phyloP scores from a whole-genome alignment of 208 protist genomes.

The Phytomonas sp. region DNA sequence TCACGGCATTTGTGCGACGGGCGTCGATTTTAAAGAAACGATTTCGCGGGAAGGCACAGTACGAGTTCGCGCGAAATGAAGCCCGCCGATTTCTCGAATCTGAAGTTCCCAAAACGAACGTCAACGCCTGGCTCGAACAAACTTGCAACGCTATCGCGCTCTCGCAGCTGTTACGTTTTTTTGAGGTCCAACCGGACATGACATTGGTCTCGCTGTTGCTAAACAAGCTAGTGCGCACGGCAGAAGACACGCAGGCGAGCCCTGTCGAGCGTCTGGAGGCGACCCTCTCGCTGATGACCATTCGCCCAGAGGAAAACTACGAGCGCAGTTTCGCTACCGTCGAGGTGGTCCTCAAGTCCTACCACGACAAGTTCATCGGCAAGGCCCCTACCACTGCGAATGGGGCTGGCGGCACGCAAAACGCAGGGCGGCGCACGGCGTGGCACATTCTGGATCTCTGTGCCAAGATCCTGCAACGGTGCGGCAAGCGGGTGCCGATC shows the following conservation, averaged over 20 bases:
- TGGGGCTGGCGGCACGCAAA: background rate
- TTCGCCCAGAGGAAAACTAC: constrained; percentile 63
- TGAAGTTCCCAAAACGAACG: constrained; percentile 52
- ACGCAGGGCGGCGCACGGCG: background rate
- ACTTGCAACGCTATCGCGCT: constrained; percentile 62
- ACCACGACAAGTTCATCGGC: background rate
- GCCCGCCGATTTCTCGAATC: constrained; percentile 73
- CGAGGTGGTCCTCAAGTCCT: constrained; percentile 29
- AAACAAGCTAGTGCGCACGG: constrained; percentile 46
- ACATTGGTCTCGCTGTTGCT: constrained; percentile 45
- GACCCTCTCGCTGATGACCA: constrained; percentile 21
- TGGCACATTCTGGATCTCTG: constrained; percentile 30
- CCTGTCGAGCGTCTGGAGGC: constrained; percentile 23
- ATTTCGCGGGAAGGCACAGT: constrained; percentile 49
- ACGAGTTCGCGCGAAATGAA: constrained; percentile 55
- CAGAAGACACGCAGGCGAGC: constrained; percentile 30
- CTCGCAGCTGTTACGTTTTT: constrained; percentile 61
- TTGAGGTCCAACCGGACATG: constrained; percentile 66
- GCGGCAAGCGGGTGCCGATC: constrained; percentile 47
- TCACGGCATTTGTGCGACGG: constrained; percentile 35
- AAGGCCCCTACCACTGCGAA: background rate
- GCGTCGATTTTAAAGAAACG: constrained; percentile 50
- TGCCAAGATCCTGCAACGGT: constrained; percentile 70
- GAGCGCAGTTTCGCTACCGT: constrained; percentile 58
- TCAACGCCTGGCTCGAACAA: constrained; percentile 65